Base-by-base conservation (phyloP, 441 rosid species). In the Euphorbia celastroides region DNA sequence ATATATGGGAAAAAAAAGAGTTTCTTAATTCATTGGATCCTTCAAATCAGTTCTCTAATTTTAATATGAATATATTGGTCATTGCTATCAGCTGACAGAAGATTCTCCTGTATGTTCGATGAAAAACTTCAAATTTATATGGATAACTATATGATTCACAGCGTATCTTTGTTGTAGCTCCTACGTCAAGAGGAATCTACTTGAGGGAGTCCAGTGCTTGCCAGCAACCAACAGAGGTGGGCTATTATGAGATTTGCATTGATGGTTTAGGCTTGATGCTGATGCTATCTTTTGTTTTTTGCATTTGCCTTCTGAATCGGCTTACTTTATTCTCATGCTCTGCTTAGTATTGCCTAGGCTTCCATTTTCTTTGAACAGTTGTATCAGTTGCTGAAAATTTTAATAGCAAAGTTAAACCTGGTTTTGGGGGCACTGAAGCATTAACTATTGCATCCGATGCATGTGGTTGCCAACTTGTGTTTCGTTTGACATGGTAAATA, bases 111-210 rank as follows among this genome's bases (percentile, higher is more conserved):
- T 57, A 65, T 2, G 34, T 58, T 57, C 19, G 10, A 27, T 26
- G 16, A 36, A 57, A 30, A 38, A 48, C 19, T 41, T 46, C 44
- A n/a, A 42, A 44, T 48, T 31, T 54, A n/a, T 71, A 38, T 60
- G 26, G 23, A 42, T 67, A 48, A 36, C 72, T 60, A 46, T 41
- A 26, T 67, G 55, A 23, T 70, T 48, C 67, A 34, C 57, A 31
- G 5, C 42, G 13, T 46, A 41, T 68, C 55, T 42, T 13, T 70
- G 42, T 30, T 73, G 67, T 61, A 14, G 99, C 87, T 75, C 93
- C 97, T 64, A 69, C 79, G 50, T 85, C 83, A 66, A 85, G 97
- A 27, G 98, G 98, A 65, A 85, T 95, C 78, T 92, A 95, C 81
- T 81, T 95, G 70, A 85, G 98, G 84, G 97, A 95, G 66, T 86